These are phyloP conservation scores for Vitis labrusca DNA, from an alignment of 164 flowering plant species.

Conservation along the genomic window DNA sequence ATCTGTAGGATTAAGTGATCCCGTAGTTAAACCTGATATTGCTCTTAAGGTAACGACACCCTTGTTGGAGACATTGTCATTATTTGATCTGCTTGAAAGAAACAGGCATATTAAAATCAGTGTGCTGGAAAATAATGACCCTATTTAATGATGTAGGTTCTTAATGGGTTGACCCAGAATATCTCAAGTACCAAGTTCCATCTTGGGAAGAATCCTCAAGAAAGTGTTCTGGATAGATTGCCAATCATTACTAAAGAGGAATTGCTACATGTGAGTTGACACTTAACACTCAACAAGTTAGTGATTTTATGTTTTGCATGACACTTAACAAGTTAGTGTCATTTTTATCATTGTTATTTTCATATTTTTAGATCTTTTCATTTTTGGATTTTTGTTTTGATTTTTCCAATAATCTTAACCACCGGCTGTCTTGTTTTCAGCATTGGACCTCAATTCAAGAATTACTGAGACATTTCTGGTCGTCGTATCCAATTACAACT, in stretches of 20 bases:
- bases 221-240: slow-evolving; percentile 71
- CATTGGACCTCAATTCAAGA: slow-evolving; percentile 91
- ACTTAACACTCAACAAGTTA: not conserved
- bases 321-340: not conserved
- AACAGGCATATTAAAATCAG: not conserved
- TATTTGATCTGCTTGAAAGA: not conserved
- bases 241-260: slow-evolving; percentile 73
- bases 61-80: not conserved
- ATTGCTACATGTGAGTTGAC: slow-evolving; percentile 67
- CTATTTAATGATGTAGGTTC: slow-evolving; percentile 47
- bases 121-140: not conserved
- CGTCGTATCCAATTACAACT: slow-evolving; percentile 91
- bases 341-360: not conserved
- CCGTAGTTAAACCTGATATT: slow-evolving; percentile 65
- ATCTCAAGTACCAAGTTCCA: slow-evolving; percentile 70
- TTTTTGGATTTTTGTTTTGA: not conserved
- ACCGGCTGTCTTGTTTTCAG: slow-evolving; percentile 39
- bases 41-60: slow-evolving; percentile 60
- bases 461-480: slow-evolving; percentile 91
- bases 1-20: slow-evolving; percentile 59
- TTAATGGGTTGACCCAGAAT: slow-evolving; percentile 72
- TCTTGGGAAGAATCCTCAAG: slow-evolving; percentile 75
- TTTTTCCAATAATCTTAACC: not conserved
- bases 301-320: not conserved
- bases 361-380: too few species aligned